Conservation (phyloP, 768 basidiomycete genomes). For the Phlebiopsis flavidoalba region DNA sequence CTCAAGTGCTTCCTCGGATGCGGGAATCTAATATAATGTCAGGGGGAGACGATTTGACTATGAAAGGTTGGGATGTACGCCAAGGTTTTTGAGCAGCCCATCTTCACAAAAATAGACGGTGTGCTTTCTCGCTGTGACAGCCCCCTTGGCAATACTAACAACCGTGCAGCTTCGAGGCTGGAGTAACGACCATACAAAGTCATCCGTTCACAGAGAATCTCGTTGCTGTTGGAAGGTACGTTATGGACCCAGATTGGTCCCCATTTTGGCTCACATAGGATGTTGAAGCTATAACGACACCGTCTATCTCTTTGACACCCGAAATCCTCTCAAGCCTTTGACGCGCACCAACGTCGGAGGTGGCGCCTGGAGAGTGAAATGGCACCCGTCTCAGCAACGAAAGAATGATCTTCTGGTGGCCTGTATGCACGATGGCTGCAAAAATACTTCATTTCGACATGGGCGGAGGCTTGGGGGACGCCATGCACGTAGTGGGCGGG, state of each 20-base stretch:
- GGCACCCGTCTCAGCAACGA: slow-evolving; percentile 76
- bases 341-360: slow-evolving; percentile 70
- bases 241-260: background rate
- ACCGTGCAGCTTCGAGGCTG: slow-evolving; percentile 76
- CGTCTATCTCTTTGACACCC: slow-evolving; percentile 78
- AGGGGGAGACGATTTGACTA: slow-evolving; percentile 91
- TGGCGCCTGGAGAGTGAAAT: slow-evolving; percentile 94
- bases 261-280: background rate
- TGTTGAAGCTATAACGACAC: slow-evolving; percentile 71
- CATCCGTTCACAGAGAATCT: slow-evolving; percentile 77
- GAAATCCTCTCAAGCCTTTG: slow-evolving; percentile 58
- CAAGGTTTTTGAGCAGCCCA: slow-evolving; percentile 52
- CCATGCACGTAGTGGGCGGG: background rate
- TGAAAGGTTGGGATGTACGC: slow-evolving; percentile 90
- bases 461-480: background rate
- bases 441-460: slow-evolving; percentile 56
- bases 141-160: slow-evolving; percentile 1
- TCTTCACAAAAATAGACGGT: slow-evolving; percentile 82
- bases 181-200: slow-evolving; percentile 86
- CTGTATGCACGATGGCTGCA: slow-evolving; percentile 97
- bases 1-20: background rate
- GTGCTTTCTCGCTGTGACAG: slow-evolving; percentile 6
- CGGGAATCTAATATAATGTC: background rate
- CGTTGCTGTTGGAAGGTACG: slow-evolving; percentile 87
- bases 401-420: slow-evolving; percentile 81